Conservation (phyloP, 2,329 filamentous ascomycete species). For the Stemphylium lycopersici region DNA sequence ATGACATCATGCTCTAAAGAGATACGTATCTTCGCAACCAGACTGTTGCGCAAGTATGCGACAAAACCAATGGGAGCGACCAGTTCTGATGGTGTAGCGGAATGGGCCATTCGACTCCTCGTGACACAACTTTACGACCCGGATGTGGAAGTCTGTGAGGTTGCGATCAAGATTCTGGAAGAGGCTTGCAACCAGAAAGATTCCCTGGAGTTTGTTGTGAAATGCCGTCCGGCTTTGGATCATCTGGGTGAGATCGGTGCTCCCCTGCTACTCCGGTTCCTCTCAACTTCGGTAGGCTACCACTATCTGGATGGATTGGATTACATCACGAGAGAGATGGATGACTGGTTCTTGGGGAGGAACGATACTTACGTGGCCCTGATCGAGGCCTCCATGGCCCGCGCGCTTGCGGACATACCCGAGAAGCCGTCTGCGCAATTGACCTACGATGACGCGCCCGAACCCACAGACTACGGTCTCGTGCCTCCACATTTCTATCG, state of each 20-base stretch:
- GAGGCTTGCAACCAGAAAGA: constrained; percentile 93
- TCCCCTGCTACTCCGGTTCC: constrained; percentile 85
- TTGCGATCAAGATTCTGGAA: constrained; percentile 95
- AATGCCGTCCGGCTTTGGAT: constrained; percentile 91
- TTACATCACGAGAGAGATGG: constrained; percentile 99
- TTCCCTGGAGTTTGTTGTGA: constrained; percentile 93
- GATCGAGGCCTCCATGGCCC: constrained; percentile 92
- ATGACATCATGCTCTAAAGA: constrained; percentile 89
- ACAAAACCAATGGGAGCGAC: constrained; percentile 60
- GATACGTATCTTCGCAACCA: constrained; percentile 88
- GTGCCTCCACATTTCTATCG: constrained; percentile 98
- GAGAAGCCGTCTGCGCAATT: constrained; percentile 61
- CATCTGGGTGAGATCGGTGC: constrained; percentile 97
- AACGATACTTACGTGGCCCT: constrained; percentile 96
- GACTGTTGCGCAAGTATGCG: constrained; percentile 84
- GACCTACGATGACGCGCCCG: constrained; percentile 53
- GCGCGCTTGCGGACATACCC: constrained; percentile 71
- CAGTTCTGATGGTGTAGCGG: constrained; percentile 67
- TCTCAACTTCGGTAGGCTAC: constrained; percentile 96
- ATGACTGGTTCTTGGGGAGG: constrained; percentile 97
- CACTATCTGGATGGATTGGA: constrained; percentile 96
- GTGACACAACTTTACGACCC: constrained; percentile 98
- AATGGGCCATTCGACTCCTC: constrained; percentile 95
- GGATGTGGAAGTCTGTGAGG: constrained; percentile 94
- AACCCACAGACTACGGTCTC: constrained; percentile 58